Percentiles rank a stretch among this genome's conserved stretches.
Conservation (phyloP, 1,284 basidiomycete species). For the Takashimella koratensis region DNA sequence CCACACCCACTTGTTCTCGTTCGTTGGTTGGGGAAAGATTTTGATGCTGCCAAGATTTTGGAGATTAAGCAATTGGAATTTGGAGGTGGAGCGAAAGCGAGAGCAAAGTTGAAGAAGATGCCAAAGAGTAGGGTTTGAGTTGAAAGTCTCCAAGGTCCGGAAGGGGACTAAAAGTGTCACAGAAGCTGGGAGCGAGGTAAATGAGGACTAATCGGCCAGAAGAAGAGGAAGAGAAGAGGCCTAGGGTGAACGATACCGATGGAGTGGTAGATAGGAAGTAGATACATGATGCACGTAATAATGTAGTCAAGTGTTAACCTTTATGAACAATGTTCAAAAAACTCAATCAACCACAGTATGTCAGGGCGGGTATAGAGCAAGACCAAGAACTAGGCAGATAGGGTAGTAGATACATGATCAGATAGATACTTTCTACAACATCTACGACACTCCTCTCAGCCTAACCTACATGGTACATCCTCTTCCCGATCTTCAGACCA, state of each 20-base stretch:
- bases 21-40: conserved; percentile 46
- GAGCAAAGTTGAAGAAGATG: conserved; percentile 37
- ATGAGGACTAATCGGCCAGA: no score
- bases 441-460: background rate
- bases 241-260: no score
- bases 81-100: conserved; percentile 37
- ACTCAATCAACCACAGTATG: no score
- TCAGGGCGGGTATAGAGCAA: no score
- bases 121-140: conserved; percentile 7
- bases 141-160: background rate
- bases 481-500: background rate
- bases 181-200: no score
- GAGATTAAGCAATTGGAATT: conserved; percentile 50
- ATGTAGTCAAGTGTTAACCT: no score
- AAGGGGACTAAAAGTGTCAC: no score
- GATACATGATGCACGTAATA: no score
- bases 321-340: no score
- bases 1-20: conserved; percentile 42
- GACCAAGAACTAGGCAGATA: background rate
- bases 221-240: no score
- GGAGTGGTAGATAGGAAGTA: no score
- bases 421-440: background rate
- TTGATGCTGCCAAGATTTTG: conserved; percentile 39
- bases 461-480: background rate
- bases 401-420: background rate